Evolutionary conservation across 305 asterid species (phyloP).

Genomic region (Euphrasia arctica): DNA sequence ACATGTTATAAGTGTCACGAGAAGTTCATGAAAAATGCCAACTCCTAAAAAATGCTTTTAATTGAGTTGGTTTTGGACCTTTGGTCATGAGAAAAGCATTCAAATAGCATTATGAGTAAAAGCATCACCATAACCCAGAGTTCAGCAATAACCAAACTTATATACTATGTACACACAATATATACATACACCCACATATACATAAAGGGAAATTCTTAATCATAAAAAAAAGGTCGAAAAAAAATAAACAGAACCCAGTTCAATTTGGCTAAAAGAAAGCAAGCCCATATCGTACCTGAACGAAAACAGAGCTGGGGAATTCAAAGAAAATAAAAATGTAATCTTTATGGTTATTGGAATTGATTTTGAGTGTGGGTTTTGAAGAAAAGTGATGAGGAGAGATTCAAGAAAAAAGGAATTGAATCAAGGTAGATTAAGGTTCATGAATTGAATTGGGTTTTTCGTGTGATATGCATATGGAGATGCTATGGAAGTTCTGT

Average conservation of each 20-base stretch:
- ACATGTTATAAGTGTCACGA: conserved; percentile 48
- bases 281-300: conserved; percentile 37
- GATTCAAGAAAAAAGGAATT: conserved; percentile 28
- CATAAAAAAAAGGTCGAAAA: neutral
- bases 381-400: conserved; percentile 27
- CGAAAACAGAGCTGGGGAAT: conserved; percentile 34
- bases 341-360: conserved; percentile 29
- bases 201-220: neutral
- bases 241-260: conserved; percentile 24
- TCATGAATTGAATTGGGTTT: conserved; percentile 23
- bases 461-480: conserved; percentile 9
- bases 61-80: conserved; percentile 9
- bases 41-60: conserved; percentile 30
- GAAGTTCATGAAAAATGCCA: conserved; percentile 53
- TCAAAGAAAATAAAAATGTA: conserved; percentile 30
- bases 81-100: conserved; percentile 4
- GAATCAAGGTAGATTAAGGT: conserved; percentile 25
- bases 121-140: conserved; percentile 49
- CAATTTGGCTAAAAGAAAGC: conserved; percentile 23
- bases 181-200: neutral
- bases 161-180: too few species aligned
- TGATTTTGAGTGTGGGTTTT: conserved; percentile 38
- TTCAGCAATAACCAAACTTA: conserved; percentile 40
- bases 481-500: conserved; percentile 18
- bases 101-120: conserved; percentile 48